These are phyloP conservation scores for Histomonas meleagridis DNA, from an alignment of 208 protist species.

Conservation along the genomic window DNA sequence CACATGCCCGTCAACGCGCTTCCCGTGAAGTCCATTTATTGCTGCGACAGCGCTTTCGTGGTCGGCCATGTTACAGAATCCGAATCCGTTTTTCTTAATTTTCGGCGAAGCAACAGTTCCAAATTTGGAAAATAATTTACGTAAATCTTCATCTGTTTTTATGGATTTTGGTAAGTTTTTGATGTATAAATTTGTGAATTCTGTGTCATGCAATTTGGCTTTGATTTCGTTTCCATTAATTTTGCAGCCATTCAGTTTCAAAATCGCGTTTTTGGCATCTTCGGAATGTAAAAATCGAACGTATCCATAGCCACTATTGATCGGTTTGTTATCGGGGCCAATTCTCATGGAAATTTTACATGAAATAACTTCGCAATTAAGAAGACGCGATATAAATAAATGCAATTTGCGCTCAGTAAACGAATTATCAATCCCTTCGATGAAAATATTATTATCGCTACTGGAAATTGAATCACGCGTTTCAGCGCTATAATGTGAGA, in stretches of 20 bases:
- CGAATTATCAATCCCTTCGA: too few species aligned
- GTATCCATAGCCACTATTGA: background rate
- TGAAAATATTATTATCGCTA: too few species aligned
- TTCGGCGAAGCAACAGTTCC: background rate
- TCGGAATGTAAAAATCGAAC: background rate
- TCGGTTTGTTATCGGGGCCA: background rate
- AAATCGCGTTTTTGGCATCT: background rate
- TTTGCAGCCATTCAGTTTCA: background rate
- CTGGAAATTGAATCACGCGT: too few species aligned
- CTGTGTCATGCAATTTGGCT: too few species aligned
- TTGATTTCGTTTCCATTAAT: background rate
- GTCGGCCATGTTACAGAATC: background rate
- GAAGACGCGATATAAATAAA: too few species aligned
- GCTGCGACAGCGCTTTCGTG: background rate
- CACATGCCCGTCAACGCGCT: background rate
- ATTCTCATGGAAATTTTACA: too few species aligned
- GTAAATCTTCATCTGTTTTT: background rate
- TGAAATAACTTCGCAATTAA: too few species aligned
- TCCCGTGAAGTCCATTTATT: background rate
- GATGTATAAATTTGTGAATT: slow-evolving; percentile 6
- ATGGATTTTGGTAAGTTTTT: background rate
- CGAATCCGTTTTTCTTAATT: background rate
- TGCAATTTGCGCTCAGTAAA: too few species aligned
- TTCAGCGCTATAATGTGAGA: too few species aligned
- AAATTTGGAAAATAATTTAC: background rate